Conservation (phyloP, 768 basidiomycete species). For the Trametes cingulata region DNA sequence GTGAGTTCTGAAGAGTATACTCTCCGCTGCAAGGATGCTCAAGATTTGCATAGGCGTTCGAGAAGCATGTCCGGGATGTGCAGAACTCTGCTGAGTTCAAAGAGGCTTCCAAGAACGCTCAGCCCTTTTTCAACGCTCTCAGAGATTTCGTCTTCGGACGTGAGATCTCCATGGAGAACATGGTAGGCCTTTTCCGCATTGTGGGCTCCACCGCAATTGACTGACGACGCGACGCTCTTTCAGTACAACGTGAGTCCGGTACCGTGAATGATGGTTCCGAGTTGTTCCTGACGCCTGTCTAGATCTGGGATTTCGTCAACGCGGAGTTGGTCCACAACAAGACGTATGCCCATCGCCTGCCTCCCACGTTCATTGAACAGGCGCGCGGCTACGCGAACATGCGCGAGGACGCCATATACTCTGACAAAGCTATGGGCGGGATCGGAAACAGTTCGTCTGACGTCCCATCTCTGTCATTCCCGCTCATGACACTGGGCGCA, state of each 20-base stretch:
- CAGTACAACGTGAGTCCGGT: conserved; percentile 70
- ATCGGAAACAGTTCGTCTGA: conserved; percentile 74
- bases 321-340: conserved; percentile 79
- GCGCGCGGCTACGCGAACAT: conserved; percentile 74
- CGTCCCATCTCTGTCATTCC: conserved; percentile 11
- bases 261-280: background rate
- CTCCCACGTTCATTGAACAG: conserved; percentile 76
- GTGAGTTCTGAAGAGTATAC: too few species aligned
- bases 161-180: conserved; percentile 66
- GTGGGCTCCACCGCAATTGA: background rate
- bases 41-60: conserved; percentile 50
- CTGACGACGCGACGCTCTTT: background rate
- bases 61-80: conserved; percentile 61
- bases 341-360: conserved; percentile 76
- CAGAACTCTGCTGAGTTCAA: conserved; percentile 69
- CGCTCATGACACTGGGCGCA: background rate
- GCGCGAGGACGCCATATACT: conserved; percentile 80
- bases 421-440: conserved; percentile 55
- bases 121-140: conserved; percentile 63
- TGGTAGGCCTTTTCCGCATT: conserved; percentile 44
- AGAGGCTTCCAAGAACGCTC: conserved; percentile 52
- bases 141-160: conserved; percentile 75
- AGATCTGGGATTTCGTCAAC: conserved; percentile 81
- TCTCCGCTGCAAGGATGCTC: too few species aligned
- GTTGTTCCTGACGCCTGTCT: background rate